Base-by-base conservation (phyloP, 192 early-diverging fungal genomes). In the Backusella circina region DNA sequence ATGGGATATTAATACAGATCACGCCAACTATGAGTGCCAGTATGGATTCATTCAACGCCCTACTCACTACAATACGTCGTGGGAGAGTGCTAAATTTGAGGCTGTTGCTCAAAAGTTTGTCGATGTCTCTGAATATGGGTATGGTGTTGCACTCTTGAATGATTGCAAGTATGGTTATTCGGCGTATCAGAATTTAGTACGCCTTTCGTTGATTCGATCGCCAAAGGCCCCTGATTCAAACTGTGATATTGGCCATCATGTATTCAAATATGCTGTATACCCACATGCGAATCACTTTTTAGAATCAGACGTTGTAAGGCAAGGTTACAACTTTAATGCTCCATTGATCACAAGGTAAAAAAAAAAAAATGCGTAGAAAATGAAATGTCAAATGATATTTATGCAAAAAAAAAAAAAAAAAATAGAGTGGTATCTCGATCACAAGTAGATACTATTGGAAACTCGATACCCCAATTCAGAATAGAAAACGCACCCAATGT, bases 81-180 rank as follows among this genome's bases (percentile, higher is more conserved):
- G 96, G 90, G 96, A 95, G 51, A 85, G 90, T 71, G 94, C 95
- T 5, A 93, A 95, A 72, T 99, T 99, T 75, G 97, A 99, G 85
- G 97, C 98, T 1, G 96, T 95, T 75, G 97, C 90, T 0, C 98
- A 99, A 86, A 96, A 96, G 73, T 99, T 94, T 86, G 98, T 91
- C 8, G 98, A 99, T 67, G 84, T 96, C n/a, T 96, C 95, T 1
- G 97, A 99, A 77, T 94, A 88, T 74, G 96, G 98, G 0, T 98
- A 94, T 82, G 98, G 98, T 35, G 93, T 98, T 9, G 93, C 97
- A 0, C 79, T 99, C 64, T 79, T 98, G 71, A 99, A 97, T 78
- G 97, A 99, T 82, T 91, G 94, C 90, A 99, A 99, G 79, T 99
- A 96, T 83, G 98, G 98, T 16, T 96, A 94, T 77, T 86, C 95